Base-by-base conservation (phyloP, 75 land plant species). In the Pinus tabuliformis region DNA sequence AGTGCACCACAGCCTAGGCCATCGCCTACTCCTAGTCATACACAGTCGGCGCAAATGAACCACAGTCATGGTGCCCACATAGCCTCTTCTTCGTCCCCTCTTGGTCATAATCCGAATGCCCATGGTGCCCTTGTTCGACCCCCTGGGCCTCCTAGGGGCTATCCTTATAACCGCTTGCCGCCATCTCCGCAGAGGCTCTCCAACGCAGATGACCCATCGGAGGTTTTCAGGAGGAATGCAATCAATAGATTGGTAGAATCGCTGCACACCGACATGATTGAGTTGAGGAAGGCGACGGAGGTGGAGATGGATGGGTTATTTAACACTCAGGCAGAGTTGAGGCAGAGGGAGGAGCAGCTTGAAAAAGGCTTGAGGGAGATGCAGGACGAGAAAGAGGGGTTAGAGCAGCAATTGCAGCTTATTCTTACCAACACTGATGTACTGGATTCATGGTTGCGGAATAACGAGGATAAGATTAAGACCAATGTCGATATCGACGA, bases 351-450 rank as follows among this genome's bases (percentile, higher is more conserved):
- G 72, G 92, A 87, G 78, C 82, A 89, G 73, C 73, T 95, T 3
- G n/a, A 73, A 14, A 78, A 59, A 33, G 95, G 92, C 14, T 24
- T 97, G 56, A 77, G 77, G 62, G 95, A 92, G 39, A 66, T 95
- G 92, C 74, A 58, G 70, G 88, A 85, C 22, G 96, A 95, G 79
- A 97, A 90, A 83, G 99, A 91, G 70, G 92, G 76, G 2, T 82
- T 97, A 56, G 99, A 97, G 91, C 88, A 89, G 78, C 94, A 95
- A 70, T 75, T 97, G 78, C 99, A 95, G 84, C 73, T 90, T 62
- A 77, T 88, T 15, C 85, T 92, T 72, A 89, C 91, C 84, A 91
- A 97, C 65, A 76, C 89, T 0, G 92, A 92, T 74, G 77, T 95
- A 1, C 22, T 92, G 56, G 96, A 95, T 49, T 81, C 80, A 11